Percentiles rank a stretch among this genome's conserved stretches.
phyloP scores from a whole-genome alignment of 345 rosid species.

The Arabidopsis thaliana region TAIR10.1 NC_003075.7:15538501-15539000 shows the following conservation, averaged over 20 bases:
- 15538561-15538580: conserved; percentile 96
- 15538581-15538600: conserved; percentile 98
- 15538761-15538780: neutral
- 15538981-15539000: conserved; percentile 17
- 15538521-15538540: neutral
- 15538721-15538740: conserved; percentile 13
- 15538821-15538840: conserved; percentile 99
- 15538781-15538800: conserved; percentile 18
- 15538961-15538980: conserved; percentile 22
- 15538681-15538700: conserved; percentile 86
- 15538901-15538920: conserved; percentile 98
- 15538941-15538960: conserved; percentile 90
- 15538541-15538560: conserved; percentile 57
- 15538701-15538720: conserved; percentile 96
- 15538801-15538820: conserved; percentile 91
- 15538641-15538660: conserved; percentile 85
- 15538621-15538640: conserved; percentile 97
- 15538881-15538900: conserved; percentile 99
- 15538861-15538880: conserved; percentile 98
- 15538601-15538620: conserved; percentile 91
- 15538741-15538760: conserved; percentile 7
- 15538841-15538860: conserved; percentile 95
- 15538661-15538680: conserved; percentile 67
- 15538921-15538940: conserved; percentile 93
- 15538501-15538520: neutral